phyloP scores from a whole-genome alignment of 2,329 filamentous ascomycete species.

The Lasiodiplodia theobromae region DNA sequence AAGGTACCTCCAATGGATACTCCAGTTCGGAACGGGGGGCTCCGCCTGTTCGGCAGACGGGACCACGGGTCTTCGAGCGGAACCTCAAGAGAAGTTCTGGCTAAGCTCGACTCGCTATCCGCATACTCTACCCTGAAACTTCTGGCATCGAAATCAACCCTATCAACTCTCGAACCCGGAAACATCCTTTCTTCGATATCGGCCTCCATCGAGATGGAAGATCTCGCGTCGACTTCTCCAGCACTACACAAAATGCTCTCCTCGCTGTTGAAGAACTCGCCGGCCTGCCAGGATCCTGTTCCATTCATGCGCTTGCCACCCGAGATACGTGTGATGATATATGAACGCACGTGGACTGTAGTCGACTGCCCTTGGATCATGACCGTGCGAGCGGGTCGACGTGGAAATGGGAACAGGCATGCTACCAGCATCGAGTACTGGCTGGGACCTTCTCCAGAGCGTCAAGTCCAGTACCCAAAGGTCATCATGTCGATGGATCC shows the following conservation, averaged over 20 bases:
- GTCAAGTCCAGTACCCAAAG: neutral
- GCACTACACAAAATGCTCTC: neutral
- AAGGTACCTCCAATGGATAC: neutral
- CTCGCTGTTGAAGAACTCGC: neutral
- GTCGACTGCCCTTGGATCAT: neutral
- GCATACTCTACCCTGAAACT: neutral
- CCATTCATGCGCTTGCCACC: slow-evolving; percentile 3
- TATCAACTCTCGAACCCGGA: neutral
- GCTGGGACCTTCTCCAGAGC: neutral
- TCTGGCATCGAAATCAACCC: neutral
- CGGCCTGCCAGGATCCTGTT: neutral
- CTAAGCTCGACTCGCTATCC: neutral
- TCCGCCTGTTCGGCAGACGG: neutral
- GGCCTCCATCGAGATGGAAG: neutral
- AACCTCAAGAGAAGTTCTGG: neutral
- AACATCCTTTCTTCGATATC: neutral
- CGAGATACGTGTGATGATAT: neutral
- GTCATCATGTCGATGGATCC: neutral
- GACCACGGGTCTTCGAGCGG: neutral
- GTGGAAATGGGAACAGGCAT: neutral
- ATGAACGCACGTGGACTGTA: neutral
- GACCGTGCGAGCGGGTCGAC: neutral
- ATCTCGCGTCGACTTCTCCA: neutral
- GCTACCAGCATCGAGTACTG: neutral
- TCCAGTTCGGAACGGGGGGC: neutral